These are phyloP conservation scores for Pelargonium cotyledonis DNA, from an alignment of 441 rosid species.

Conservation along the genomic window DNA sequence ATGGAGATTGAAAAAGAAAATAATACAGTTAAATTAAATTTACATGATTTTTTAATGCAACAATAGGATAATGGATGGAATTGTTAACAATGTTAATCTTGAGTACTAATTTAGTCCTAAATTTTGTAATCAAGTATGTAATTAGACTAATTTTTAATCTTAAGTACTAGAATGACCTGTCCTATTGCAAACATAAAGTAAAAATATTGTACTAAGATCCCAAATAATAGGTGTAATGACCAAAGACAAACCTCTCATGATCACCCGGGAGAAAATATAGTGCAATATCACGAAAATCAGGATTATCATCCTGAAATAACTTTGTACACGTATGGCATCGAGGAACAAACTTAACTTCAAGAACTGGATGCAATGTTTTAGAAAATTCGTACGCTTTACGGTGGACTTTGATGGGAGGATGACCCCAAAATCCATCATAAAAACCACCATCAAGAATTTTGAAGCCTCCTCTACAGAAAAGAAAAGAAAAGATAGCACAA, in stretches of 20 bases:
- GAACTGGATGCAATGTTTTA: conserved; percentile 35
- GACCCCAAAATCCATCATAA: conserved; percentile 46
- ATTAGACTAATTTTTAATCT: too few species aligned
- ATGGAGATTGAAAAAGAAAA: too few species aligned
- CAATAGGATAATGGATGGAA: too few species aligned
- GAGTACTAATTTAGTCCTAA: too few species aligned
- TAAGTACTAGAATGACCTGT: too few species aligned
- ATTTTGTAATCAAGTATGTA: too few species aligned
- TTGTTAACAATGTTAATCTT: too few species aligned
- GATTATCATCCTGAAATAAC: conserved; percentile 29
- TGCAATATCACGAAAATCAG: conserved; percentile 40
- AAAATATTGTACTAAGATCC: too few species aligned
- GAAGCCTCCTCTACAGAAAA: conserved; percentile 53
- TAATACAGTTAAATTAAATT: too few species aligned
- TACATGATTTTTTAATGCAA: too few species aligned
- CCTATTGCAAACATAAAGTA: too few species aligned
- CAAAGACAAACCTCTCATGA: conserved; percentile 38
- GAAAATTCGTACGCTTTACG: conserved; percentile 39
- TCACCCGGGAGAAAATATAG: conserved; percentile 46
- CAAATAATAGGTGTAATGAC: too few species aligned
- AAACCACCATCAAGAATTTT: conserved; percentile 32
- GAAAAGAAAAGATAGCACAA: conserved; percentile 15
- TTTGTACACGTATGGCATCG: conserved; percentile 21
- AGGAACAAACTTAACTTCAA: conserved; percentile 48
- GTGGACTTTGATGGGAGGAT: conserved; percentile 34